Base-by-base conservation (phyloP, 73 alveolate genomes). In the Tetrahymena malaccensis region DNA sequence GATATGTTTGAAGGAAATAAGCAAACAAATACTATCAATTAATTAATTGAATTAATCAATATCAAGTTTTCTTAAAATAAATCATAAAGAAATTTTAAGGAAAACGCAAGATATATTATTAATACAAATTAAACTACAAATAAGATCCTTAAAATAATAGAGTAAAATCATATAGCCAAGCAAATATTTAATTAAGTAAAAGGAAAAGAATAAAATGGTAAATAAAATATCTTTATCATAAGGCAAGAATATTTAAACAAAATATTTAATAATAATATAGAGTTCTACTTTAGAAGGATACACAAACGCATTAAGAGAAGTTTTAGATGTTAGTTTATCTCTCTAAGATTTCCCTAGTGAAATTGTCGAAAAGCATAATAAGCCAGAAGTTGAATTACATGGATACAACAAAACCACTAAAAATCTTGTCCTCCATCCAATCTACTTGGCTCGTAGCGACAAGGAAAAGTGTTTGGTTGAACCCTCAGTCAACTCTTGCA, bases 381-480 rank as follows among this genome's bases (percentile, higher is more conserved):
- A 70, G 12, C 89, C 89, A 22, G 89, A 70, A 70, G 89, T 70
- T 70, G 89, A 70, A 70, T 70, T 70, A 70, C 37, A 70, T 70
- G 89, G 89, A 33, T 70, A 70, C 31, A 70, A 70, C 22, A 70
- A 70, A 31, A 70, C 89, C 37, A 95, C 97, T 7, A 85, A 94
- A 56, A 34, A 33, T 33, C 50, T 95, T 70, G 95, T 89, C 35
- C 84, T 85, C 21, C 55, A 97, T 93, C 99, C 99, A 6, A 89
- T 98, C 33, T 85, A 97, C 50, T 85, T 98, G 16, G 96, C 99
- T 43, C 98, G 98, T 94, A 96, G 97, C 96, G 99, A 98, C 55
- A 93, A 97, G 94, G 99, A 98, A 93, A 98, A 94, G 96, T 97
- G 98, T 85, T 93, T 95, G 70, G 94, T 98, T 70, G 99, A 98